Evolutionary conservation across 2,329 filamentous ascomycete genomes (phyloP).

Genomic region (Thelonectria blattea): DNA sequence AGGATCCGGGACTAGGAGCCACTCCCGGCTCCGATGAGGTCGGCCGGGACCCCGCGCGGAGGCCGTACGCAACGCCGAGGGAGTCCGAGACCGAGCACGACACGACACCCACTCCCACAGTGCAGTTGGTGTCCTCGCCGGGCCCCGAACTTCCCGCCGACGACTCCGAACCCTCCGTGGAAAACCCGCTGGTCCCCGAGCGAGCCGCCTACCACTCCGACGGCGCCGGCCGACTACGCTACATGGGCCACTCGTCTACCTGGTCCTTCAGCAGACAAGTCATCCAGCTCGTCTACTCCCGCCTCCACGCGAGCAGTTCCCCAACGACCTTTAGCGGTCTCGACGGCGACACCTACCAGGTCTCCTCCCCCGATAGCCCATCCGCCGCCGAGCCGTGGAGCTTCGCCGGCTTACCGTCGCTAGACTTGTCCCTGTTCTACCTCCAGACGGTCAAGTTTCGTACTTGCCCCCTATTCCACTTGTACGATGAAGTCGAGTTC

Average conservation of each 20-base stretch:
- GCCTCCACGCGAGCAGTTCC: background rate
- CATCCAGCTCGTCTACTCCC: constrained; percentile 5
- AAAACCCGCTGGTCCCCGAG: constrained; percentile 12
- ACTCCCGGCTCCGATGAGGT: background rate
- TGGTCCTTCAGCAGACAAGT: constrained; percentile 21
- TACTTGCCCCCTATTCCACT: constrained; percentile 13
- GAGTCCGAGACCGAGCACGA: background rate
- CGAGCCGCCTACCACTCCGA: constrained; percentile 15
- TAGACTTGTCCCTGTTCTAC: constrained; percentile 15
- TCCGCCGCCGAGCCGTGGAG: background rate
- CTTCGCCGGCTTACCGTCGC: constrained; percentile 6
- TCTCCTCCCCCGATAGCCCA: background rate
- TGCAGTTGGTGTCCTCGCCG: too few relatives aligned
- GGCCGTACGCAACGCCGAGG: background rate
- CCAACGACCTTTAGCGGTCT: constrained; percentile 1
- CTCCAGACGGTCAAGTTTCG: constrained; percentile 16
- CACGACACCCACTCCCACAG: background rate
- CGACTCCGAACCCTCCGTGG: background rate
- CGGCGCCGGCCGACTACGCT: constrained; percentile 9
- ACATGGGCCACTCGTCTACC: constrained; percentile 18
- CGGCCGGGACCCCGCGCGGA: background rate
- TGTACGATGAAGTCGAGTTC: constrained; percentile 16
- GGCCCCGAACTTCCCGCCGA: too few relatives aligned
- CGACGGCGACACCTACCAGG: constrained; percentile 12
- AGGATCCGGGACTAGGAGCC: too few relatives aligned